phyloP scores from a whole-genome alignment of 2,329 filamentous ascomycete genomes.

The Beauveria varroae region DNA sequence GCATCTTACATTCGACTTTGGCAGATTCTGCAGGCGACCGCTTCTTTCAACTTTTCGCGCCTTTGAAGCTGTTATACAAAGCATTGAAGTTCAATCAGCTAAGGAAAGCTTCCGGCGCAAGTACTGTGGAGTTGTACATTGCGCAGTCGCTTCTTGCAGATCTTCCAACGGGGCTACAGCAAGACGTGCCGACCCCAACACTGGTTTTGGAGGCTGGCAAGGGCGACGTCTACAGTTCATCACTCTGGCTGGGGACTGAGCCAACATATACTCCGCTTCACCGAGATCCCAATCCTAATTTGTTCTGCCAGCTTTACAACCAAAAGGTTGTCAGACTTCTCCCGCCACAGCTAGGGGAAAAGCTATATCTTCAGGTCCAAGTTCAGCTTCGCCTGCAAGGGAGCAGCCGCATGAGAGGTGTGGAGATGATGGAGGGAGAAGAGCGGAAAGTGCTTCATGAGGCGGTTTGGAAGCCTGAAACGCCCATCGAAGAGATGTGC shows the following conservation, averaged over 20 bases:
- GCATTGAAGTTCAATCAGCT: constrained; percentile 40
- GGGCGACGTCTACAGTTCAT: constrained; percentile 80
- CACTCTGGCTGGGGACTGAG: constrained; percentile 79
- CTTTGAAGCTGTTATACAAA: constrained; percentile 57
- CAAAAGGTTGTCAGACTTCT: constrained; percentile 68
- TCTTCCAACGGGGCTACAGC: constrained; percentile 54
- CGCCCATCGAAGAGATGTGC: constrained; percentile 25
- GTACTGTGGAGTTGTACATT: constrained; percentile 60
- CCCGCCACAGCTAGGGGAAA: constrained; percentile 53
- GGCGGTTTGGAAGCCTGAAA: constrained; percentile 56
- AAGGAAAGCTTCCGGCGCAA: constrained; percentile 14
- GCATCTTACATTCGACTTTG: constrained; percentile 23
- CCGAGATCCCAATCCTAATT: constrained; percentile 86
- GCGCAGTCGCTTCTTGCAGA: constrained; percentile 70
- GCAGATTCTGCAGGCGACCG: constrained; percentile 18
- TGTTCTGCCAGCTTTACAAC: constrained; percentile 77
- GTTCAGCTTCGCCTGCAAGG: constrained; percentile 28
- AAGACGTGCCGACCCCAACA: constrained; percentile 61
- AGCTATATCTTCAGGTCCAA: constrained; percentile 52
- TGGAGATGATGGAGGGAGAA: constrained; percentile 84
- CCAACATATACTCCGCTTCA: constrained; percentile 89
- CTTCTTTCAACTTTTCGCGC: constrained; percentile 53
- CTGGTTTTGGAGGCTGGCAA: constrained; percentile 57
- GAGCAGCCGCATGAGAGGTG: constrained; percentile 55
- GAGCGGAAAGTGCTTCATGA: constrained; percentile 61